These are phyloP conservation scores for Ustilago curta DNA, from an alignment of 1,284 basidiomycete species.

Conservation along the genomic window DNA sequence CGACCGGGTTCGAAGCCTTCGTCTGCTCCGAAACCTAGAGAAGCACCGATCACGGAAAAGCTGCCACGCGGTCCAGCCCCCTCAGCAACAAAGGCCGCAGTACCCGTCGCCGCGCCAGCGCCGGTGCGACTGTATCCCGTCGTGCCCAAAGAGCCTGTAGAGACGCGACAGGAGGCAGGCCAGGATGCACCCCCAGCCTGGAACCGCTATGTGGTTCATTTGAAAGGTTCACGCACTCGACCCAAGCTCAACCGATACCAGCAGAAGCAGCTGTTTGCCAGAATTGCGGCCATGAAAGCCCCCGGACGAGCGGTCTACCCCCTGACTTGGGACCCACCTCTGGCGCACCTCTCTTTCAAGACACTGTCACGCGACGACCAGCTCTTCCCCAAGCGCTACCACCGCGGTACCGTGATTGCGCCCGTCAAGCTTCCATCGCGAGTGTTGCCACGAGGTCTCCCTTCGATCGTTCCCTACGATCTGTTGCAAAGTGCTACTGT, in stretches of 20 bases:
- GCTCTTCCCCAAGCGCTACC: constrained; percentile 61
- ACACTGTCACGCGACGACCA: constrained; percentile 61
- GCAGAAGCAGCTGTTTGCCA: constrained; percentile 41
- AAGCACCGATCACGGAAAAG: constrained; percentile 10
- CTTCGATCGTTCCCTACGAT: constrained; percentile 19
- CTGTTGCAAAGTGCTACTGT: constrained; percentile 5
- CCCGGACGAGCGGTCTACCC: constrained; percentile 41
- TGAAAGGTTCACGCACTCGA: constrained; percentile 28
- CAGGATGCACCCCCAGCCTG: constrained; percentile 58
- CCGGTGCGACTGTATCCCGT: constrained; percentile 27
- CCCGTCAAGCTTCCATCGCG: constrained; percentile 51
- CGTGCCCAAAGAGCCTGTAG: constrained; percentile 41
- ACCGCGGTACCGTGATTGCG: constrained; percentile 54
- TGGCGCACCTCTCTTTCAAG: constrained; percentile 47
- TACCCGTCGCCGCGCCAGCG: constrained; percentile 16
- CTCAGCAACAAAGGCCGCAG: neutral
- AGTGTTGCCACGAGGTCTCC: constrained; percentile 36
- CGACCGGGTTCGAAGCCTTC: constrained; percentile 6
- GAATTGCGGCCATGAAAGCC: constrained; percentile 39
- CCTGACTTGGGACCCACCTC: constrained; percentile 61
- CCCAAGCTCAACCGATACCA: constrained; percentile 44
- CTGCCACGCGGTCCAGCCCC: constrained; percentile 3
- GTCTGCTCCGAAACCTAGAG: constrained; percentile 10
- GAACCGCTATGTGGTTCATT: constrained; percentile 54
- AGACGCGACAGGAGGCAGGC: constrained; percentile 44